These are phyloP conservation scores for Zygosaccharomyces kombuchaensis DNA, from an alignment of 805 yeast genomes.

Conservation along the genomic window DNA sequence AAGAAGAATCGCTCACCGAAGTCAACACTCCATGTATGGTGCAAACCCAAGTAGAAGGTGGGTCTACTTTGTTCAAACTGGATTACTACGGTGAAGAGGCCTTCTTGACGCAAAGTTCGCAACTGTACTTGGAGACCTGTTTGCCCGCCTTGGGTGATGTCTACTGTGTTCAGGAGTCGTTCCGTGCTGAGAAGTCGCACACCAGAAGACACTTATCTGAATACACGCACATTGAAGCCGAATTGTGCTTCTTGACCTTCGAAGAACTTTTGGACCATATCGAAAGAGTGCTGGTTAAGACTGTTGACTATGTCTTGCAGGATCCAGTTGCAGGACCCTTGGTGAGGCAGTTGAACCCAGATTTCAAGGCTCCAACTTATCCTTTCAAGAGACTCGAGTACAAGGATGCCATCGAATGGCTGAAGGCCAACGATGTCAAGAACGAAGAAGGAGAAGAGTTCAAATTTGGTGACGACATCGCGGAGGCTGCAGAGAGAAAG, in stretches of 20 bases:
- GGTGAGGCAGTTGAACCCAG: constrained; percentile 88
- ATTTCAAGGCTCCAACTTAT: constrained; percentile 69
- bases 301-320: constrained; percentile 70
- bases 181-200: constrained; percentile 98
- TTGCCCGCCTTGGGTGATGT: constrained; percentile 96
- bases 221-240: constrained; percentile 96
- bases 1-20: constrained; percentile 72
- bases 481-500: constrained; percentile 98
- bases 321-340: constrained; percentile 93
- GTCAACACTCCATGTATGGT: constrained; percentile 99
- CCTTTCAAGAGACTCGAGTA: constrained; percentile 94
- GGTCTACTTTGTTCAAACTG: constrained; percentile 88
- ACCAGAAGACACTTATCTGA: constrained; percentile 97
- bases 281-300: constrained; percentile 67
- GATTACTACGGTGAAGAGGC: constrained; percentile 98
- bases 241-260: constrained; percentile 80
- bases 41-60: constrained; percentile 99
- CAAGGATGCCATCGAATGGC: constrained; percentile 89
- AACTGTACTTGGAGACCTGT: constrained; percentile 92
- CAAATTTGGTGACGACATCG: constrained; percentile 97
- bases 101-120: constrained; percentile 93
- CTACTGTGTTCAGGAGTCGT: constrained; percentile 94
- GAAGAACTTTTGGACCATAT: constrained; percentile 83
- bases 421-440: constrained; percentile 87
- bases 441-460: constrained; percentile 93